phyloP scores from a whole-genome alignment of 768 basidiomycete species.

The Panus rudis region DNA sequence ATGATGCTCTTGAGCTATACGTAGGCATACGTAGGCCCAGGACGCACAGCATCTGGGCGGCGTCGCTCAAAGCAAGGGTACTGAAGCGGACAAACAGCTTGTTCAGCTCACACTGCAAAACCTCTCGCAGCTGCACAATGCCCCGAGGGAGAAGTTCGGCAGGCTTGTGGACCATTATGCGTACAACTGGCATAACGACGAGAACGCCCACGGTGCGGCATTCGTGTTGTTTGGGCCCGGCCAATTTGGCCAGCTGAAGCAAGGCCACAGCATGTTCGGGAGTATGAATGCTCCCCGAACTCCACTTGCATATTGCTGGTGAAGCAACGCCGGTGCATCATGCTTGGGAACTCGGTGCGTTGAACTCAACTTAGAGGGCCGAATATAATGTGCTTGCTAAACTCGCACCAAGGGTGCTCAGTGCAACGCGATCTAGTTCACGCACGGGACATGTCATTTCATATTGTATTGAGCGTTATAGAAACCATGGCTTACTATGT shows the following conservation, averaged over 20 bases:
- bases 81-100: slow-evolving; percentile 18
- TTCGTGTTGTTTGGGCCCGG: slow-evolving; percentile 28
- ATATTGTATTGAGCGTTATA: background rate
- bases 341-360: slow-evolving; percentile 11
- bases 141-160: slow-evolving; percentile 13
- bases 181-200: slow-evolving; percentile 19
- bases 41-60: slow-evolving; percentile 25
- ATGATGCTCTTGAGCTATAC: slow-evolving; percentile 21
- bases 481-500: background rate
- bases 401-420: too few species aligned
- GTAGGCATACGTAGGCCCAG: slow-evolving; percentile 21
- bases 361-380: slow-evolving; percentile 6
- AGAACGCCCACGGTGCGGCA: slow-evolving; percentile 24
- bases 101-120: slow-evolving; percentile 22
- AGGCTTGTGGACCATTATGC: slow-evolving; percentile 16
- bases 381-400: too few species aligned
- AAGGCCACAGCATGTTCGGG: slow-evolving; percentile 1
- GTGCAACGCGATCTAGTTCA: too few species aligned
- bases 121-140: slow-evolving; percentile 24
- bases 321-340: slow-evolving; percentile 29
- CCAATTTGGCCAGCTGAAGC: slow-evolving; percentile 23
- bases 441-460: too few species aligned
- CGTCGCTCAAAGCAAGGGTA: slow-evolving; percentile 20
- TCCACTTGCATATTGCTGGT: slow-evolving; percentile 29
- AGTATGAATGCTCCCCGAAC: slow-evolving; percentile 14